Base-by-base conservation (phyloP, 2,329 filamentous ascomycete genomes). In the Monosporascus ibericus region DNA sequence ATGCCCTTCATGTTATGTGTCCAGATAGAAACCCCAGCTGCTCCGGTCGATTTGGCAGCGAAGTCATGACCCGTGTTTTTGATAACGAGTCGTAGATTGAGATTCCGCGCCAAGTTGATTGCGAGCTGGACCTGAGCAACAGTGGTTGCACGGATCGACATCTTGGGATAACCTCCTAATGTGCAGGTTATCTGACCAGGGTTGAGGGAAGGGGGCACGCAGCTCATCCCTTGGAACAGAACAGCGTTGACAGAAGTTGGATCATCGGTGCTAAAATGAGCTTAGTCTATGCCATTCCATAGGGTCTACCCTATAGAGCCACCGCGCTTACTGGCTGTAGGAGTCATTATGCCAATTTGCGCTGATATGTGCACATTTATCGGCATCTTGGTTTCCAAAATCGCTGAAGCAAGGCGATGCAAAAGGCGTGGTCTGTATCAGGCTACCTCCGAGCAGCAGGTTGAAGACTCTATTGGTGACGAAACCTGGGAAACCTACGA, bases 1-100 rank as follows among this genome's bases (percentile, higher is more conserved):
- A 64, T 60, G 44, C 63, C 63, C 44, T 65, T 65, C 42, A 65
- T 55, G 44, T 65, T 61, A 38, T 65, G 63, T 42, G 63, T 65
- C 63, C 63, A 65, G 9, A 65, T 48, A 22, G 63, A 64, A 24
- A 65, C 48, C 15, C 60, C 51, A 15, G 60, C 62, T 18, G 60
- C 62, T 20, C 63, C 63, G 11, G 62, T 64, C 5, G 62, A 64
- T 44, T 64, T 65, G n/a, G 60, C 63, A 34, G 57, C 50, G 20
- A 62, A 63, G 40, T 65, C 63, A 54, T 63, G 61, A 4, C 63
- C 63, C 1, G 63, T 65, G 44, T 65, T 65, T 50, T 64, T 64
- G 36, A 64, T 54, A 14, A 65, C 63, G 14, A 65, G 60, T 20
- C 63, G 57, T 27, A 65, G 48, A 42, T 65, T 63, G 6, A 63